These are phyloP conservation scores for Glonium stellatum DNA, from an alignment of 495 filamentous ascomycete species.

Conservation along the genomic window DNA sequence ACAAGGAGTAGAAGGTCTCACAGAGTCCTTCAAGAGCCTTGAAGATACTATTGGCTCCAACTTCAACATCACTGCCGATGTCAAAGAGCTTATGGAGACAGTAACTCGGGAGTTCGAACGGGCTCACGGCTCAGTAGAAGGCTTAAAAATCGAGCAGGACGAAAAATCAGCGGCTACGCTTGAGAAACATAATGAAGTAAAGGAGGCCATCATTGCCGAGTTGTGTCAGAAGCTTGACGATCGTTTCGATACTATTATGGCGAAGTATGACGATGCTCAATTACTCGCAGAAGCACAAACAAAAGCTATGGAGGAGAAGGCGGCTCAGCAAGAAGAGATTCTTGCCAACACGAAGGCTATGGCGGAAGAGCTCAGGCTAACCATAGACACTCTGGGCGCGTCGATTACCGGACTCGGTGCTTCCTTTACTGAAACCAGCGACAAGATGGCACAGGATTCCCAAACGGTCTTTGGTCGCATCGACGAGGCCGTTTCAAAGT, in stretches of 20 bases:
- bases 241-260: slow-evolving; percentile 66
- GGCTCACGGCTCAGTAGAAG: slow-evolving; percentile 59
- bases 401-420: slow-evolving; percentile 40
- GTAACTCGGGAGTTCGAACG: slow-evolving; percentile 78
- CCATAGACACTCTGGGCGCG: slow-evolving; percentile 78
- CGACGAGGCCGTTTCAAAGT: slow-evolving; percentile 64
- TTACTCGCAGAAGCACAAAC: slow-evolving; percentile 60
- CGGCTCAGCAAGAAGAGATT: slow-evolving; percentile 59
- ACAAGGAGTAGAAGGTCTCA: slow-evolving; percentile 47
- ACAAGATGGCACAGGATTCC: slow-evolving; percentile 76
- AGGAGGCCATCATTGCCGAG: slow-evolving; percentile 50
- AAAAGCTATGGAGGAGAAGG: slow-evolving; percentile 58
- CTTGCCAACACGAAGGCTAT: slow-evolving; percentile 65
- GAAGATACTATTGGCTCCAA: slow-evolving; percentile 36
- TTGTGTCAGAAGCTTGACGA: slow-evolving; percentile 65
- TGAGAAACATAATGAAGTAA: slow-evolving; percentile 61
- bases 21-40: slow-evolving; percentile 43
- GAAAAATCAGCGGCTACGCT: slow-evolving; percentile 64
- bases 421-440: slow-evolving; percentile 64
- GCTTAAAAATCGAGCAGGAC: slow-evolving; percentile 64
- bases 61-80: slow-evolving; percentile 51
- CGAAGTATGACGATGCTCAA: slow-evolving; percentile 78
- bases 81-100: slow-evolving; percentile 73
- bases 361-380: slow-evolving; percentile 74
- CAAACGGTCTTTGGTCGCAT: slow-evolving; percentile 75